Conservation (phyloP, 805 yeast species). For the Kazachstania africana region DNA sequence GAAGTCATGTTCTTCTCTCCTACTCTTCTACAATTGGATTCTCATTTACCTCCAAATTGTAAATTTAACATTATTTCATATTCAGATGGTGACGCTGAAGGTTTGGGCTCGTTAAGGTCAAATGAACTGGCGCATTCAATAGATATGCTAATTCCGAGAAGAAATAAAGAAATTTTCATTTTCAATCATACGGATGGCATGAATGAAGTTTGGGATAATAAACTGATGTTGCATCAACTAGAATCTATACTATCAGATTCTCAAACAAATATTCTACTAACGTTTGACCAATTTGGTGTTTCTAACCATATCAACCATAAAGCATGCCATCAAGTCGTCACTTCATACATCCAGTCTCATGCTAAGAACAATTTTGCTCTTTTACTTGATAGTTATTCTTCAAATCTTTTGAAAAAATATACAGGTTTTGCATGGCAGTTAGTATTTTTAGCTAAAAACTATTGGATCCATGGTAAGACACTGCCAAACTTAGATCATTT, state of each 20-base stretch:
- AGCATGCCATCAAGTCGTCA: slow-evolving; percentile 44
- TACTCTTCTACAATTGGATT: slow-evolving; percentile 19
- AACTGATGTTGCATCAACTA: slow-evolving; percentile 12
- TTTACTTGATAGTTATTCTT: neutral
- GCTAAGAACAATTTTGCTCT: neutral
- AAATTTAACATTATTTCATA: slow-evolving; percentile 51
- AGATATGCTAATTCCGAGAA: slow-evolving; percentile 10
- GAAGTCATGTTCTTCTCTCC: slow-evolving; percentile 97
- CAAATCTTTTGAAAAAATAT: slow-evolving; percentile 14
- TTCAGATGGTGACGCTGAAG: slow-evolving; percentile 67
- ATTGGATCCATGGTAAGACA: neutral
- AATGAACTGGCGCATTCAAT: slow-evolving; percentile 38
- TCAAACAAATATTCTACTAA: slow-evolving; percentile 31
- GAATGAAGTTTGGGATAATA: slow-evolving; percentile 49
- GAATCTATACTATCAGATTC: slow-evolving; percentile 1
- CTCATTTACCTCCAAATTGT: slow-evolving; percentile 5
- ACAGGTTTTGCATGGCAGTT: slow-evolving; percentile 13
- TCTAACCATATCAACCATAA: slow-evolving; percentile 84
- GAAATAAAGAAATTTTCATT: slow-evolving; percentile 12
- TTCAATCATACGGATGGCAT: slow-evolving; percentile 55
- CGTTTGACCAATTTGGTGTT: slow-evolving; percentile 77
- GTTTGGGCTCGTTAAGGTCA: slow-evolving; percentile 53
- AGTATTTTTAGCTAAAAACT: slow-evolving; percentile 2
- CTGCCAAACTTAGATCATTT: neutral
- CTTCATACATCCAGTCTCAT: neutral